Percentiles rank a stretch among this genome's conserved stretches.
Conservation (phyloP, 139 green algal species). For the Auxenochlorella pyrenoidosa region DNA sequence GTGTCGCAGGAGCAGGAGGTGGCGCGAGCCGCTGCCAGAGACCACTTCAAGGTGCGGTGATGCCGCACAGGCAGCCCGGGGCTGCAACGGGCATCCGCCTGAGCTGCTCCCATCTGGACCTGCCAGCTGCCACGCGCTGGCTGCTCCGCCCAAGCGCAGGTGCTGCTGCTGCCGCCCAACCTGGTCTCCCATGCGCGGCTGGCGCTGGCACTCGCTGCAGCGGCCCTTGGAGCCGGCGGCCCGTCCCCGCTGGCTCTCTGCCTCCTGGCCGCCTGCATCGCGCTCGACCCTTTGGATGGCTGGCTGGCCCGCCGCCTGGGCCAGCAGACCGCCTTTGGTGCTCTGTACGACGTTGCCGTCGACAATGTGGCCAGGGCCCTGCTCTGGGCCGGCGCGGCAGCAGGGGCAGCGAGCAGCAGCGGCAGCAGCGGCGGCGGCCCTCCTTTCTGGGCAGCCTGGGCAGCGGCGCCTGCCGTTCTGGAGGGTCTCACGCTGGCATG, state of each 20-base stretch:
- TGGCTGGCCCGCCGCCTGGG: slow-evolving; percentile 31
- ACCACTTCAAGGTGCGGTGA: not conserved
- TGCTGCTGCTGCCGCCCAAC: slow-evolving; percentile 45
- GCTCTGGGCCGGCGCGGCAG: slow-evolving; percentile 53
- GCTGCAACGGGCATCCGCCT: no score
- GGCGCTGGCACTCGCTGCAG: slow-evolving; percentile 9
- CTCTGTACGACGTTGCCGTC: slow-evolving; percentile 64
- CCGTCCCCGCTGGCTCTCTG: not conserved
- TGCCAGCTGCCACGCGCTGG: not conserved
- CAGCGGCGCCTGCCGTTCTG: slow-evolving; percentile 31
- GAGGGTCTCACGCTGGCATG: slow-evolving; percentile 58
- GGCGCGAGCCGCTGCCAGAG: no score
- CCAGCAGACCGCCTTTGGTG: slow-evolving; percentile 60
- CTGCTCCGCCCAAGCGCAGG: not conserved
- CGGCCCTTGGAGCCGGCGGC: not conserved
- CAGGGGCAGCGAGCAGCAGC: not conserved
- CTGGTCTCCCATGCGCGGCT: slow-evolving; percentile 42
- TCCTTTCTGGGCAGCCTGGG: not conserved
- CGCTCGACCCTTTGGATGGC: slow-evolving; percentile 45
- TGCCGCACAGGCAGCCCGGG: not conserved
- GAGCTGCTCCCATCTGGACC: not conserved
- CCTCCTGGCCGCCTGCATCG: slow-evolving; percentile 30
- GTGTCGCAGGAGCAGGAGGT: no score
- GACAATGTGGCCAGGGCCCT: slow-evolving; percentile 54
- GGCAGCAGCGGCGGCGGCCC: no score